Percentiles rank a stretch among this genome's conserved stretches.
These are phyloP conservation scores for Tetrahymena borealis DNA, from an alignment of 73 alveolate genomes.

Conservation along the genomic window DNA sequence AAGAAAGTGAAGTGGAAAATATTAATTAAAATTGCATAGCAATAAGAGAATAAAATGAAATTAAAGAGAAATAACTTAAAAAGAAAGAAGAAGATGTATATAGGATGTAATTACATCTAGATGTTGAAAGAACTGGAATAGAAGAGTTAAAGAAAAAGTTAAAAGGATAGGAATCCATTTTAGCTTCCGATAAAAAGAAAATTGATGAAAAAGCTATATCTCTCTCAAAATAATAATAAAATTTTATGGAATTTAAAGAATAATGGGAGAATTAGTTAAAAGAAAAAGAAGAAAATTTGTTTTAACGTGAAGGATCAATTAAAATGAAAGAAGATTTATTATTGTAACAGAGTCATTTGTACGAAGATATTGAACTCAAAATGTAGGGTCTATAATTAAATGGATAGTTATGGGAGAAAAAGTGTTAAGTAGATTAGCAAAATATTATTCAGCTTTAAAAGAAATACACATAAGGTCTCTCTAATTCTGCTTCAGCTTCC, in stretches of 20 bases:
- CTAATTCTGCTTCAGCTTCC: neutral
- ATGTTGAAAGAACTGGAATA: neutral
- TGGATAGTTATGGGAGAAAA: neutral
- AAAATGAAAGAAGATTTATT: neutral
- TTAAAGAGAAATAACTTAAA: neutral
- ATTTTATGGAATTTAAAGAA: neutral
- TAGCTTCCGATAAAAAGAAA: neutral
- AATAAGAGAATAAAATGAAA: neutral
- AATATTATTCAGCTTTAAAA: neutral
- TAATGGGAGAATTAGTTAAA: neutral
- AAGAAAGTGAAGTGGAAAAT: neutral
- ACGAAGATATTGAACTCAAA: neutral
- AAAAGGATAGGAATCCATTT: neutral
- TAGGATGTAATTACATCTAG: neutral
- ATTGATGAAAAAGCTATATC: neutral
- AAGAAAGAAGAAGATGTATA: neutral
- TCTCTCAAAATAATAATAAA: neutral
- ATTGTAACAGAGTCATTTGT: neutral
- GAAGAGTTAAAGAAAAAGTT: neutral
- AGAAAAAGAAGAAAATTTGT: neutral
- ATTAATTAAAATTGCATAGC: neutral
- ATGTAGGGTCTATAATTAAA: neutral
- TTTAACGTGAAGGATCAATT: neutral
- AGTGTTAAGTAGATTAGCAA: neutral
- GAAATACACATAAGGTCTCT: neutral